Evolutionary conservation across 2,329 filamentous ascomycete species (phyloP).

Genomic region (Mollisiaceae sp.): DNA sequence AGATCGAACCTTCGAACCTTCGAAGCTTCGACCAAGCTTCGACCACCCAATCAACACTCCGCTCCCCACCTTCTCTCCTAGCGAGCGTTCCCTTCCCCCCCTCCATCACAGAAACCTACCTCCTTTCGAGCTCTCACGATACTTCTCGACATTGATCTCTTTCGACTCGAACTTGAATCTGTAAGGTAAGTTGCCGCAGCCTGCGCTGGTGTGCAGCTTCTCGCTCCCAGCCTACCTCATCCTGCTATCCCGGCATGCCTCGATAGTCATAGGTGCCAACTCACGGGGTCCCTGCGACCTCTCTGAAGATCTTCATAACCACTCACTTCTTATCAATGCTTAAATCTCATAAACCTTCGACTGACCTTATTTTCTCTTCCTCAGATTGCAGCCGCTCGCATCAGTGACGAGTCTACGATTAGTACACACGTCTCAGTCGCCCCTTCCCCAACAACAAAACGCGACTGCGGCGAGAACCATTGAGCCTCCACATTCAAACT

Average conservation of each 20-base stretch:
- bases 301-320: not conserved
- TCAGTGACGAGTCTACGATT: not conserved
- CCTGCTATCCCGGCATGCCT: slow-evolving; percentile 5
- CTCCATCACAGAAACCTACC: not conserved
- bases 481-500: not conserved
- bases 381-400: not conserved
- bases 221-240: not conserved
- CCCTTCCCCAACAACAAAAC: slow-evolving; percentile 11
- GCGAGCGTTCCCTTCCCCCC: slow-evolving; percentile 1
- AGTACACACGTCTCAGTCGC: not conserved
- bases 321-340: slow-evolving; percentile 2
- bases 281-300: slow-evolving; percentile 6
- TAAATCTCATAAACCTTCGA: not conserved
- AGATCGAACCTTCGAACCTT: not conserved
- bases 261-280: slow-evolving; percentile 12
- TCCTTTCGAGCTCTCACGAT: not conserved
- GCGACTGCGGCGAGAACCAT: not conserved
- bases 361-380: not conserved
- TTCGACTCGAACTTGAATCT: not conserved
- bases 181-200: not conserved
- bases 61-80: slow-evolving; percentile 11
- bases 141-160: not conserved
- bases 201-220: not conserved
- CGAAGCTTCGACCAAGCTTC: slow-evolving; percentile 8
- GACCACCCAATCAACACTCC: slow-evolving; percentile 8